Conservation (phyloP, 495 filamentous ascomycete species). For the Amorphotheca resinae region DNA sequence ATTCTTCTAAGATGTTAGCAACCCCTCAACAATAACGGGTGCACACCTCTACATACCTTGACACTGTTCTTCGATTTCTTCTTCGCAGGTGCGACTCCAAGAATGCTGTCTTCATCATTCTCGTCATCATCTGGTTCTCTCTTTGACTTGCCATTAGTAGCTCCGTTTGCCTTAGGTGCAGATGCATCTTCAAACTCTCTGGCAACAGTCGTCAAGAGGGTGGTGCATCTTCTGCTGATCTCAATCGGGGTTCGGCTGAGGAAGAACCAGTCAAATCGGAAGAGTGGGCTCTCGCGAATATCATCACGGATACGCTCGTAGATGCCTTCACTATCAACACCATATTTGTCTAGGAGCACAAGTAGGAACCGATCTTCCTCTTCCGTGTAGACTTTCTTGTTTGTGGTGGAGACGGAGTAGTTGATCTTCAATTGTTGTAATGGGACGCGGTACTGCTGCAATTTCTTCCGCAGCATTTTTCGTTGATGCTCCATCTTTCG, state of each 20-base stretch:
- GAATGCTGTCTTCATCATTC: slow-evolving; percentile 68
- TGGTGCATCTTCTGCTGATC: slow-evolving; percentile 83
- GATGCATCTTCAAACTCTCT: slow-evolving; percentile 72
- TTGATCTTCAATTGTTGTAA: slow-evolving; percentile 97
- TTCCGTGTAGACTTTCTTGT: slow-evolving; percentile 99
- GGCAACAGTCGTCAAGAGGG: slow-evolving; percentile 82
- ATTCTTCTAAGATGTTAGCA: slow-evolving; percentile 32
- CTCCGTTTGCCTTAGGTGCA: slow-evolving; percentile 41
- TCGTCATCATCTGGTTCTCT: slow-evolving; percentile 62
- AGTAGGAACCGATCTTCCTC: slow-evolving; percentile 96
- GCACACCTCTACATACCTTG: slow-evolving; percentile 33
- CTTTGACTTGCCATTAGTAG: slow-evolving; percentile 54
- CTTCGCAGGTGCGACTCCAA: slow-evolving; percentile 65
- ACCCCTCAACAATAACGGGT: slow-evolving; percentile 6
- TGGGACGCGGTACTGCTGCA: slow-evolving; percentile 89
- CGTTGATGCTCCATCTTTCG: slow-evolving; percentile 83
- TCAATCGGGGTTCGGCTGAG: slow-evolving; percentile 86
- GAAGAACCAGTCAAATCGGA: slow-evolving; percentile 99
- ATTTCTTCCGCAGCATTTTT: slow-evolving; percentile 89
- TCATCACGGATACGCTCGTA: slow-evolving; percentile 82
- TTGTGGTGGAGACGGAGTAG: slow-evolving; percentile 96
- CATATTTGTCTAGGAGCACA: slow-evolving; percentile 82
- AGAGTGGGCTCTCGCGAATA: slow-evolving; percentile 86
- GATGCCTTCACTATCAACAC: slow-evolving; percentile 72
- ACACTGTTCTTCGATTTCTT: slow-evolving; percentile 86